Percentiles rank a stretch among this genome's conserved stretches.
These are phyloP conservation scores for Termitomyces eurrhizus DNA, from an alignment of 768 basidiomycete species.

Conservation along the genomic window DNA sequence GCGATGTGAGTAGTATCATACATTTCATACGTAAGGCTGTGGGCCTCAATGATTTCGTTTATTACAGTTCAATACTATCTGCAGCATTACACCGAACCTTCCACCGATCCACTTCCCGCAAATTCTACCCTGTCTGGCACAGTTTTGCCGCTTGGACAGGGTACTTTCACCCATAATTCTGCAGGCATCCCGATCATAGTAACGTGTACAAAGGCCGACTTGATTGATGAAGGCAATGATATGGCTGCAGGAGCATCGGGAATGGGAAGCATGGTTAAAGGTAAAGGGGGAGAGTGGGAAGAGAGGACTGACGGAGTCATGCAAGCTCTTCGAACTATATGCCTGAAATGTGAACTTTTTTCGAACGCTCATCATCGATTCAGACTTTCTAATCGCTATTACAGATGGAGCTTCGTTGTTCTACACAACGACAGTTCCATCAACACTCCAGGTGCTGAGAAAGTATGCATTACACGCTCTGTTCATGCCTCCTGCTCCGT, in stretches of 20 bases:
- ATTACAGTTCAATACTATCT: conserved; percentile 77
- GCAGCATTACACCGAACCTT: conserved; percentile 87
- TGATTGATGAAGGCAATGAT: conserved; percentile 82
- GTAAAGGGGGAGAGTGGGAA: conserved; percentile 91
- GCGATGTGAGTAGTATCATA: conserved; percentile 52
- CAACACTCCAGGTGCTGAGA: conserved; percentile 70
- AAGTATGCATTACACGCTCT: conserved; percentile 82
- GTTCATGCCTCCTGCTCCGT: conserved; percentile 73
- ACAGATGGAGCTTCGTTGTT: conserved; percentile 90
- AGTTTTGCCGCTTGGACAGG: conserved; percentile 78
- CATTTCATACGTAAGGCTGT: neutral
- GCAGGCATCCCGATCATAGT: conserved; percentile 87
- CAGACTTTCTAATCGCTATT: neutral
- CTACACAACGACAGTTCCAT: conserved; percentile 82
- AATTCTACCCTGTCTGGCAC: conserved; percentile 61
- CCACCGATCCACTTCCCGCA: conserved; percentile 58
- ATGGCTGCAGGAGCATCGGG: conserved; percentile 72
- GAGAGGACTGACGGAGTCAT: conserved; percentile 93
- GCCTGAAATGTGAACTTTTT: conserved; percentile 75
- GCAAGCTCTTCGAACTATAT: conserved; percentile 91
- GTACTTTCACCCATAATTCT: conserved; percentile 82
- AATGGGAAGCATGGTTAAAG: conserved; percentile 89
- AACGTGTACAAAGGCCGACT: conserved; percentile 88
- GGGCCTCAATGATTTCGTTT: conserved; percentile 7
- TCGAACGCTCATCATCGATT: neutral